These are phyloP conservation scores for Termitomyces titanicus DNA, from an alignment of 768 basidiomycete species.

Conservation along the genomic window DNA sequence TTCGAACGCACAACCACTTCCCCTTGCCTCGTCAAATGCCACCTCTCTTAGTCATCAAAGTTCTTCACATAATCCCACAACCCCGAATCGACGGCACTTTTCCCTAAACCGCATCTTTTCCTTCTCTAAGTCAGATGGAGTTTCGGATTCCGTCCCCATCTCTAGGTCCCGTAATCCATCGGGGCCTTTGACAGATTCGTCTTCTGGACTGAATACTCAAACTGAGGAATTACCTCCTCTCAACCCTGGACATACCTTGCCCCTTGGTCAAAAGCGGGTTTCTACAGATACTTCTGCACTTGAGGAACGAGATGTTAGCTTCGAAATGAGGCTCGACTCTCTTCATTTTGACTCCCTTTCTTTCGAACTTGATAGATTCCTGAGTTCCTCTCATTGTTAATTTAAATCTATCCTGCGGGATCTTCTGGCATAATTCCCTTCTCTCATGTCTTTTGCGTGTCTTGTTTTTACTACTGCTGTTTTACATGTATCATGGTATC, in stretches of 20 bases:
- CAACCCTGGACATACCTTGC: neutral
- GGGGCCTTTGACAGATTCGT: conserved; percentile 18
- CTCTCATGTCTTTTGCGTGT: neutral
- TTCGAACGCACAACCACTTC: conserved; percentile 1
- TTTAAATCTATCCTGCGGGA: neutral
- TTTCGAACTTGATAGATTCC: conserved; percentile 62
- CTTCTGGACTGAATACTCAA: conserved; percentile 16
- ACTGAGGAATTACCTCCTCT: conserved; percentile 7
- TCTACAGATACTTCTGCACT: neutral
- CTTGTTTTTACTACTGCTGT: neutral
- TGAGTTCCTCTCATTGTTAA: conserved; percentile 5
- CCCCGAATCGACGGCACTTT: conserved; percentile 30
- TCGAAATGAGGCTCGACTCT: conserved; percentile 70
- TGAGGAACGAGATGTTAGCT: conserved; percentile 36
- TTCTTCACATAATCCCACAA: conserved; percentile 30
- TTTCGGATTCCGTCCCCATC: conserved; percentile 16
- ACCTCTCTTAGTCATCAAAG: conserved; percentile 19
- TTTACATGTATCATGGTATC: neutral
- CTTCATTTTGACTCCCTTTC: conserved; percentile 70
- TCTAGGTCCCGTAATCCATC: conserved; percentile 23
- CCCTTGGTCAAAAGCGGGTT: neutral
- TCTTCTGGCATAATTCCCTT: neutral
- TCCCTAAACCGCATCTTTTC: conserved; percentile 39
- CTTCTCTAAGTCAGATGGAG: conserved; percentile 20
- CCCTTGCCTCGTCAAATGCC: conserved; percentile 15